phyloP scores from a whole-genome alignment of 2,329 filamentous ascomycete species.

The Penicillium sp. region DNA sequence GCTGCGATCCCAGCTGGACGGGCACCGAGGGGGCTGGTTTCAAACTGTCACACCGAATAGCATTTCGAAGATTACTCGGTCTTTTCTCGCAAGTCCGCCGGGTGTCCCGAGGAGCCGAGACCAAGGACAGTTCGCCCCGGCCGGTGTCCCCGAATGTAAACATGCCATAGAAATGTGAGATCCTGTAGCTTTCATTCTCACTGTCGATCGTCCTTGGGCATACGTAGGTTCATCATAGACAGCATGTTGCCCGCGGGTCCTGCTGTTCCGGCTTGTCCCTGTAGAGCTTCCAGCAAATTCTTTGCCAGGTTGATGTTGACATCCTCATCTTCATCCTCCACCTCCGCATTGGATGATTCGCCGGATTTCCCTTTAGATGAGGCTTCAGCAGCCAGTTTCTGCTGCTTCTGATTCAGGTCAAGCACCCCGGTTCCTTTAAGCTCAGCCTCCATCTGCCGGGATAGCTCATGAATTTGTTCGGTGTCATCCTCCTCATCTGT shows the following conservation, averaged over 20 bases:
- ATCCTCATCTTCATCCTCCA: slow-evolving; percentile 48
- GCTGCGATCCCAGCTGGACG: not conserved
- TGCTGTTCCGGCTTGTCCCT: slow-evolving; percentile 81
- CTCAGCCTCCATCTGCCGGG: slow-evolving; percentile 53
- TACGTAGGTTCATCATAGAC: slow-evolving; percentile 78
- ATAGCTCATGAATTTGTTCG: slow-evolving; percentile 54
- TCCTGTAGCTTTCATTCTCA: slow-evolving; percentile 5
- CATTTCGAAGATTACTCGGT: not conserved
- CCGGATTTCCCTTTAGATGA: slow-evolving; percentile 36
- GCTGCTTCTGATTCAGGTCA: slow-evolving; percentile 38
- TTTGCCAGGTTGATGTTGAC: slow-evolving; percentile 86
- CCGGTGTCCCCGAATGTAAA: not conserved
- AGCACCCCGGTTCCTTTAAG: slow-evolving; percentile 51
- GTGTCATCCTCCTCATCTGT: slow-evolving; percentile 61
- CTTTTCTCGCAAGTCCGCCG: not conserved
- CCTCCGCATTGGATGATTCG: slow-evolving; percentile 15
- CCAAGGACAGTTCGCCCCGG: not conserved
- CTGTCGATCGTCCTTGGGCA: slow-evolving; percentile 73
- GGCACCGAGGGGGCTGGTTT: not conserved
- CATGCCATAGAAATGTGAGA: not conserved
- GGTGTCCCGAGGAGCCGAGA: not conserved
- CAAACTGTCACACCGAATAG: not conserved
- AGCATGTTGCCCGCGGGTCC: slow-evolving; percentile 89
- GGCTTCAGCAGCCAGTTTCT: slow-evolving; percentile 22
- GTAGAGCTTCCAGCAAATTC: slow-evolving; percentile 91